Conservation (phyloP, 2,329 filamentous ascomycete genomes). For the Monilinia laxa region DNA sequence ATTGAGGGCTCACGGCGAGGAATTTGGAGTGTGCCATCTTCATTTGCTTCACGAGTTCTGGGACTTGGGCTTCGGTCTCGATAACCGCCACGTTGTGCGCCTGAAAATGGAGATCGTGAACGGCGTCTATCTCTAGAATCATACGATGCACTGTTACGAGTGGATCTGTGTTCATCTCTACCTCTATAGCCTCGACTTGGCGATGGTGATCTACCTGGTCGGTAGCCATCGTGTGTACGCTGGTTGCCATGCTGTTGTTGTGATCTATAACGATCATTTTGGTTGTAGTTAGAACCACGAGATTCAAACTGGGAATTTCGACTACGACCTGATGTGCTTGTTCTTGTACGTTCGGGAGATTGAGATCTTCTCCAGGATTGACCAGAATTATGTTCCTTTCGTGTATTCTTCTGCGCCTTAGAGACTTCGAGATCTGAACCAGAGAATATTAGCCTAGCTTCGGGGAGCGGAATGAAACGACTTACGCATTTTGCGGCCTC, state of each 20-base stretch:
- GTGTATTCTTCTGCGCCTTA: conserved; percentile 78
- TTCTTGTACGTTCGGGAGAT: conserved; percentile 58
- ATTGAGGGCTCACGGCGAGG: conserved; percentile 71
- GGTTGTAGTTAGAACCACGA: conserved; percentile 40
- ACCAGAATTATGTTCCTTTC: conserved; percentile 46
- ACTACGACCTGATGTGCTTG: conserved; percentile 42
- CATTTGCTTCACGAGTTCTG: conserved; percentile 52
- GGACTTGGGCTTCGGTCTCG: conserved; percentile 72
- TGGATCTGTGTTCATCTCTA: conserved; percentile 33
- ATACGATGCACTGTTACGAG: conserved; percentile 30
- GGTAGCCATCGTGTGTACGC: conserved; percentile 64
- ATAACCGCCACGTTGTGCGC: conserved; percentile 53
- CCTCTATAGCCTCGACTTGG: conserved; percentile 29
- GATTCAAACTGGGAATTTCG: conserved; percentile 42
- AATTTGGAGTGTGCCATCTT: conserved; percentile 65
- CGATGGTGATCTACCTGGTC: conserved; percentile 22
- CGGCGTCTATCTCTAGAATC: conserved; percentile 51
- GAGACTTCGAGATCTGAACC: conserved; percentile 80
- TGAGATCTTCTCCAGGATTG: conserved; percentile 51
- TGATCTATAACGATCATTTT: conserved; percentile 46
- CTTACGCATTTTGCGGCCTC: conserved; percentile 93
- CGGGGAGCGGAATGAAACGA: conserved; percentile 9
- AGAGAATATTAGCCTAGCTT: background rate
- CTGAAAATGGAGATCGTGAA: conserved; percentile 64
- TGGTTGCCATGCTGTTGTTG: conserved; percentile 35